A percentile compares a stretch with the other conserved stretches of the same genome.
phyloP scores from a whole-genome alignment of 2,329 filamentous ascomycete genomes.

The Fusarium protoensiforme region DNA sequence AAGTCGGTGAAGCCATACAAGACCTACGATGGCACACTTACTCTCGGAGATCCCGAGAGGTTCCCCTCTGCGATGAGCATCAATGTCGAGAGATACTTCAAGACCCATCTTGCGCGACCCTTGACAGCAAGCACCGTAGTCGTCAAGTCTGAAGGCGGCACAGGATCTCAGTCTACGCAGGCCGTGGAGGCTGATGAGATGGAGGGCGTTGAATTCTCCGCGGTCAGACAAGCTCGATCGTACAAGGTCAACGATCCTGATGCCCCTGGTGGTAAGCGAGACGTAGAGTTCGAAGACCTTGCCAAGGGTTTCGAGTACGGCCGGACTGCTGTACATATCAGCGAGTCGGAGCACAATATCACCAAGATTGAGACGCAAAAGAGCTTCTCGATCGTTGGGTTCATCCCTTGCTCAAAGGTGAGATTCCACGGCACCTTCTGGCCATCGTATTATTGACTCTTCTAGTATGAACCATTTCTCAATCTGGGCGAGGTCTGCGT shows the following conservation, averaged over 20 bases:
- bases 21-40: constrained; percentile 82
- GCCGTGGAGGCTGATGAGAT: constrained; percentile 60
- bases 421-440: constrained; percentile 8
- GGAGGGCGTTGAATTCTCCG: constrained; percentile 68
- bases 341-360: constrained; percentile 85
- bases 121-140: constrained; percentile 84
- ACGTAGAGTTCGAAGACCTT: constrained; percentile 83
- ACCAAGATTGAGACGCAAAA: constrained; percentile 85
- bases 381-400: constrained; percentile 85
- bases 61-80: constrained; percentile 83
- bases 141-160: constrained; percentile 59
- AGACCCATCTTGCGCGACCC: constrained; percentile 80
- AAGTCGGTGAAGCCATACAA: constrained; percentile 82
- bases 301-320: constrained; percentile 97
- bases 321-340: constrained; percentile 89
- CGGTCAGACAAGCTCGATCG: constrained; percentile 79
- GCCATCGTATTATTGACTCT: constrained; percentile 25
- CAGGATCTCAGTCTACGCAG: constrained; percentile 61
- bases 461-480: constrained; percentile 83
- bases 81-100: constrained; percentile 90
- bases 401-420: constrained; percentile 79
- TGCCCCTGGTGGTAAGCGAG: constrained; percentile 80
- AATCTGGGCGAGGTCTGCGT: constrained; percentile 85
- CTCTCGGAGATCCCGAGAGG: constrained; percentile 79
- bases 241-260: constrained; percentile 84